These are phyloP conservation scores for Diplodia mutila DNA, from an alignment of 2,329 filamentous ascomycete species.

Conservation along the genomic window DNA sequence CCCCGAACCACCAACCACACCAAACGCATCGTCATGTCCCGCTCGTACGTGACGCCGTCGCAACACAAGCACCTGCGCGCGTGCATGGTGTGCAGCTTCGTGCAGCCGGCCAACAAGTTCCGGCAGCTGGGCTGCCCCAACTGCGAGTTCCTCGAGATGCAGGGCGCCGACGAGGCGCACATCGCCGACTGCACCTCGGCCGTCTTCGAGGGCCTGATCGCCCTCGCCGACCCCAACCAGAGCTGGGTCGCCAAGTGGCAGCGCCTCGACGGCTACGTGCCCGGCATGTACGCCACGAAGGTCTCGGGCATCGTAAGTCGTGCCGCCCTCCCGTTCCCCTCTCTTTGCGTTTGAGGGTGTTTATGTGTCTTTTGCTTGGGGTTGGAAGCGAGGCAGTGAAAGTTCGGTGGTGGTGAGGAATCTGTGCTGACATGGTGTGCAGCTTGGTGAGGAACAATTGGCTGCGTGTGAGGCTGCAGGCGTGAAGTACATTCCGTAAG, in stretches of 20 bases:
- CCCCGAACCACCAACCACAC: constrained; percentile 27
- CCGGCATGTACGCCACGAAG: constrained; percentile 91
- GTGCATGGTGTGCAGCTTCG: constrained; percentile 98
- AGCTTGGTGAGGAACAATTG: constrained; percentile 62
- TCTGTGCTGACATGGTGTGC: not conserved
- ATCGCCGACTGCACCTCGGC: constrained; percentile 94
- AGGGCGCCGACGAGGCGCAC: constrained; percentile 70
- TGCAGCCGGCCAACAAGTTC: constrained; percentile 84
- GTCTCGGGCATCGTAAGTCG: constrained; percentile 74
- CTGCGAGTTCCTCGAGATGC: constrained; percentile 91
- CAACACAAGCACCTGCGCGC: constrained; percentile 88
- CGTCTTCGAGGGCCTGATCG: constrained; percentile 91
- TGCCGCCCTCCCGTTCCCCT: not conserved
- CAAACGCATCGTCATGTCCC: constrained; percentile 27
- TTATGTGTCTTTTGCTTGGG: not conserved
- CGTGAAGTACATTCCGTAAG: constrained; percentile 61
- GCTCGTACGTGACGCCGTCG: constrained; percentile 61
- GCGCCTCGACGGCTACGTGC: constrained; percentile 83
- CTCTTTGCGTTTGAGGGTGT: not conserved
- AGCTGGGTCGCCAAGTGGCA: constrained; percentile 99
- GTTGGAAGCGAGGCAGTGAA: not conserved
- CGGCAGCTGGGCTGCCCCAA: constrained; percentile 88
- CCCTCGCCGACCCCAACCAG: constrained; percentile 76
- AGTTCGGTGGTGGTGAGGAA: not conserved
- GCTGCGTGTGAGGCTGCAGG: constrained; percentile 61